Evolutionary conservation across 257 asterid species (phyloP), one percentile per base, ranked within the genome.

Genomic region (Coffea eugenioides): DNA sequence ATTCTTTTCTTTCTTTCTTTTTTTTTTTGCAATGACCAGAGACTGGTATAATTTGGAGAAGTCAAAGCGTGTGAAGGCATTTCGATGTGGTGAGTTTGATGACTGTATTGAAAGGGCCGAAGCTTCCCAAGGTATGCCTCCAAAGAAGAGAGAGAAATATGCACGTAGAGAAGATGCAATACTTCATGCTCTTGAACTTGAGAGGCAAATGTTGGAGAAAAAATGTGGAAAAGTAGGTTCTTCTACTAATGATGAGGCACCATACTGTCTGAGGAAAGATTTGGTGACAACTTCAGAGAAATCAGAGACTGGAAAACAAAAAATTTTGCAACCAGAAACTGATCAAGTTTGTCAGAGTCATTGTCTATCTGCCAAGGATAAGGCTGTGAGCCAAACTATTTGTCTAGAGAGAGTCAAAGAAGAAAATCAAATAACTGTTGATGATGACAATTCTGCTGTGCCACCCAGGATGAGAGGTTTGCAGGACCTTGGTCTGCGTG

Each of bases 41-140:
- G 99, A 94, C 86, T 96, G 99, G 99, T 96, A 96, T 90, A 96
- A 96, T 85, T 80, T 96, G 90, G 99, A 96, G 89, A 96, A 94
- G 89, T 96, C 99, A 21, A 96, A 96, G 86, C 97, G 97, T 39
- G 98, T 96, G 43, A 96, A 96, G 90, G 86, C 97, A 78, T 96
- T 96, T 85, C 93, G 99, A 18, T 96, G 97, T 86, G 99, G 98
- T 48, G 97, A 92, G 79, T 96, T 94, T 87, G 94, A 92, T 84
- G 97, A 91, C 82, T 94, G 99, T 86, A 94, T 94, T 84, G 95
- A 92, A 86, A 90, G 95, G 84, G 99, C 98, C 79, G 98, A 94
- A 89, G 98, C 98, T 81, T 83, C 97, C 70, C 95, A 86, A 82
- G 97, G 97, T 36, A 89, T 94, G 96, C 98, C 98, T 84, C 97